These are phyloP conservation scores for Melastoma candidum DNA, from an alignment of 441 rosid genomes.

Conservation along the genomic window DNA sequence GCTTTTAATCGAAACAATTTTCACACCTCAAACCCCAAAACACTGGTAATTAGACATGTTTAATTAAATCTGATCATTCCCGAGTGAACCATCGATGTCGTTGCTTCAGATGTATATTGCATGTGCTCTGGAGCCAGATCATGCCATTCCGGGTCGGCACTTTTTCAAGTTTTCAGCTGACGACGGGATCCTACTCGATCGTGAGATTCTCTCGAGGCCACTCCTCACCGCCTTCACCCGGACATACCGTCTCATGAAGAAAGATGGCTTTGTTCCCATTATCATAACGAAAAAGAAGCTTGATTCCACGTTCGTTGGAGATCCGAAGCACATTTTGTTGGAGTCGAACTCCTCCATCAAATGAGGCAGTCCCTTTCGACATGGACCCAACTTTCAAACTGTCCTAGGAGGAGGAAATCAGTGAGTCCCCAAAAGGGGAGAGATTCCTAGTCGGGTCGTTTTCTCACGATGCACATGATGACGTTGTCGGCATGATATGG, in stretches of 20 bases:
- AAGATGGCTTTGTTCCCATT: constrained; percentile 31
- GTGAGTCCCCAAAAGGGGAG: no score
- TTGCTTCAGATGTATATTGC: background rate
- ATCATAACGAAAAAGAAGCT: constrained; percentile 9
- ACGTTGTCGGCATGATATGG: no score
- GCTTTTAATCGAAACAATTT: no score
- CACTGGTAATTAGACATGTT: no score
- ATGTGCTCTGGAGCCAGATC: constrained; percentile 32
- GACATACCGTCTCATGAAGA: constrained; percentile 27
- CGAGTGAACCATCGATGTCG: constrained; percentile 5
- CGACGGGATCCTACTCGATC: constrained; percentile 20
- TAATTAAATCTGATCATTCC: no score
- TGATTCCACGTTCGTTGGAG: constrained; percentile 14
- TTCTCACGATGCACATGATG: no score
- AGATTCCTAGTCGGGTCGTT: no score
- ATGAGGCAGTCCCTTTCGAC: no score
- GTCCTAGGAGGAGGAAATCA: no score
- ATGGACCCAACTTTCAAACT: no score
- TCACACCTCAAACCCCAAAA: no score
- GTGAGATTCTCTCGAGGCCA: constrained; percentile 13
- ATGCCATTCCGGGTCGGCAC: constrained; percentile 22
- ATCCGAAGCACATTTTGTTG: background rate
- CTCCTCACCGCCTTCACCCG: constrained; percentile 26
- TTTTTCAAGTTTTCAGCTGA: constrained; percentile 14
- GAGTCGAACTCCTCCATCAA: no score